A percentile compares a stretch with the other conserved stretches of the same genome.
Conservation (phyloP, 2,329 filamentous ascomycete genomes). For the Xylariaceae sp. region DNA sequence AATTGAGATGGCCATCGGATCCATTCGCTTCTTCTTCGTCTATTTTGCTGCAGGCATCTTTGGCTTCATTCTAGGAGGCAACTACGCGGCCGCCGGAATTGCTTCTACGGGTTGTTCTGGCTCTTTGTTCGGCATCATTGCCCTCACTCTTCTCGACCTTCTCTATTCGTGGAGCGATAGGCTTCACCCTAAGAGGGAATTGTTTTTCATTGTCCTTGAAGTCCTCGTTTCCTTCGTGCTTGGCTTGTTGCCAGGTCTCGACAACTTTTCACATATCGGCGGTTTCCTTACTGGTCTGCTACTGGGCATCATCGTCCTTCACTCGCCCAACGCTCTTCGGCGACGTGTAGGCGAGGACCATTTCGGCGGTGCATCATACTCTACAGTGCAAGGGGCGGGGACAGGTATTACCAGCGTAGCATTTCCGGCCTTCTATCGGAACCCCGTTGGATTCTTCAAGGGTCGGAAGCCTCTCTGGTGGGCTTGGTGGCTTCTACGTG, state of each 20-base stretch:
- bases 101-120: slow-evolving; percentile 88
- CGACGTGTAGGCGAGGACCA: slow-evolving; percentile 66
- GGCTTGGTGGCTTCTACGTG: slow-evolving; percentile 91
- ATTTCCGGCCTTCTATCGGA: slow-evolving; percentile 56
- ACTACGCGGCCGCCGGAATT: slow-evolving; percentile 80
- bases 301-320: slow-evolving; percentile 81
- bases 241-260: slow-evolving; percentile 84
- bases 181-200: slow-evolving; percentile 71
- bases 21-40: slow-evolving; percentile 82
- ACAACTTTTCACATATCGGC: slow-evolving; percentile 97
- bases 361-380: slow-evolving; percentile 58
- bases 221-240: slow-evolving; percentile 88
- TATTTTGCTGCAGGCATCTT: slow-evolving; percentile 93
- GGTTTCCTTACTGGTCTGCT: slow-evolving; percentile 91
- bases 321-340: slow-evolving; percentile 79
- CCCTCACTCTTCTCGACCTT: slow-evolving; percentile 82
- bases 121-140: slow-evolving; percentile 86
- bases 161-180: slow-evolving; percentile 90
- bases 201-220: slow-evolving; percentile 84
- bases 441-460: slow-evolving; percentile 79
- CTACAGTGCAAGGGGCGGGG: slow-evolving; percentile 55
- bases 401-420: slow-evolving; percentile 38
- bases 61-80: slow-evolving; percentile 90
- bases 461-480: slow-evolving; percentile 93
- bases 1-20: slow-evolving; percentile 88